These are phyloP conservation scores for Hemileccinum rubropunctum DNA, from an alignment of 768 basidiomycete genomes.

Conservation along the genomic window DNA sequence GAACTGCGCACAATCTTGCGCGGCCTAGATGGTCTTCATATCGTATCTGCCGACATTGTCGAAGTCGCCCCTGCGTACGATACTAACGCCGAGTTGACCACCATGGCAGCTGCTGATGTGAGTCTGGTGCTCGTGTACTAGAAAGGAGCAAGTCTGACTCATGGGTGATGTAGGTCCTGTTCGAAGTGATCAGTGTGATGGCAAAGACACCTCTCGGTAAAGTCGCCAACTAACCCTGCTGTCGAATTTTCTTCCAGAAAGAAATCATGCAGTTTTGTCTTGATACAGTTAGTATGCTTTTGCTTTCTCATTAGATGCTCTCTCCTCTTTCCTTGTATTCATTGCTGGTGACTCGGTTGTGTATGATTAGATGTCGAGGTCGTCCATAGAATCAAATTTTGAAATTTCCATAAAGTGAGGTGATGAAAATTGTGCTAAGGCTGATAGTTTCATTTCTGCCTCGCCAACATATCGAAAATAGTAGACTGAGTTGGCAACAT, in stretches of 20 bases:
- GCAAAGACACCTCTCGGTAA: conserved; percentile 76
- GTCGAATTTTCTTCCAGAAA: neutral
- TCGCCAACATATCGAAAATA: neutral
- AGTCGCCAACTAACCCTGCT: conserved; percentile 26
- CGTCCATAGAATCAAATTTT: too few relatives aligned
- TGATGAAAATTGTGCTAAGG: too few relatives aligned
- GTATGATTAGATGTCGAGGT: too few relatives aligned
- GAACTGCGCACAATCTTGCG: conserved; percentile 75
- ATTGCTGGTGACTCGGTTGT: too few relatives aligned
- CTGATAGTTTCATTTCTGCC: neutral
- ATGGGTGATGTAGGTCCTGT: conserved; percentile 51
- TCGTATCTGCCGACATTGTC: conserved; percentile 81
- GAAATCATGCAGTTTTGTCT: neutral
- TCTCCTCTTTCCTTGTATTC: too few relatives aligned
- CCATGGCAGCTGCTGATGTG: conserved; percentile 62
- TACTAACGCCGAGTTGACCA: conserved; percentile 59
- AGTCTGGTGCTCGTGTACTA: conserved; percentile 17
- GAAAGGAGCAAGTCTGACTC: conserved; percentile 4
- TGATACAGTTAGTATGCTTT: neutral
- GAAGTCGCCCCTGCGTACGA: conserved; percentile 86
- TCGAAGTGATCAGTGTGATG: conserved; percentile 77
- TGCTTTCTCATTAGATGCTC: neutral
- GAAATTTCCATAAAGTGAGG: too few relatives aligned
- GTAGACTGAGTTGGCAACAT: neutral
- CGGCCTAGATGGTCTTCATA: conserved; percentile 69